These are phyloP conservation scores for Moniliella sp. DNA, from an alignment of 1,284 basidiomycete genomes.

Conservation along the genomic window DNA sequence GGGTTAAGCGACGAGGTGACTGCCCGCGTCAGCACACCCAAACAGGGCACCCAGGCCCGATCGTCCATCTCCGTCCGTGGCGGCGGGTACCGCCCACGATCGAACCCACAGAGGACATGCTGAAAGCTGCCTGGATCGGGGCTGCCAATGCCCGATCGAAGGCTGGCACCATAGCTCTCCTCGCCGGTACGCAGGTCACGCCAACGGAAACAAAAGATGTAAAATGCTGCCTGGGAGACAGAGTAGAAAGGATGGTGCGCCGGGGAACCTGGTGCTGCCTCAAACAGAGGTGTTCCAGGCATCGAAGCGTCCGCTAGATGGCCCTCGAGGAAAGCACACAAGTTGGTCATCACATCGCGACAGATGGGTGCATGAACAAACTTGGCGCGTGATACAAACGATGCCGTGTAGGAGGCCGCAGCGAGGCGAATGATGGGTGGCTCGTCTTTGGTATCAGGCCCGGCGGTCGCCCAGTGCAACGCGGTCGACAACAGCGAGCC, in stretches of 20 bases:
- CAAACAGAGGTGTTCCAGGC: slow-evolving; percentile 6
- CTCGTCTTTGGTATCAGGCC: slow-evolving; percentile 10
- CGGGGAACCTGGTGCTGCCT: slow-evolving; percentile 9
- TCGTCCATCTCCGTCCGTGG: slow-evolving; percentile 1
- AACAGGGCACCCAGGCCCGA: slow-evolving; percentile 56
- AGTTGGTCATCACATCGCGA: slow-evolving; percentile 53
- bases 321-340: slow-evolving; percentile 62
- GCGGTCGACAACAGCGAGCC: slow-evolving; percentile 75
- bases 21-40: slow-evolving; percentile 58
- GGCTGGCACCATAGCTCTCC: slow-evolving; percentile 39
- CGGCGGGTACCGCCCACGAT: slow-evolving; percentile 4
- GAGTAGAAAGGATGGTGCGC: slow-evolving; percentile 55
- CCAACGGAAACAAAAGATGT: slow-evolving; percentile 97
- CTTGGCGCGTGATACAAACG: slow-evolving; percentile 69
- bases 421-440: slow-evolving; percentile 22
- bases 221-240: slow-evolving; percentile 71
- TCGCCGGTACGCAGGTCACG: slow-evolving; percentile 49
- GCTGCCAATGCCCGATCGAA: slow-evolving; percentile 3
- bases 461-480: slow-evolving; percentile 43
- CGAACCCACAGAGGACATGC: slow-evolving; percentile 3
- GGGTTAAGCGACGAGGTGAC: slow-evolving; percentile 71
- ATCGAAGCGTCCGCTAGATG: slow-evolving; percentile 37
- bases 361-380: slow-evolving; percentile 60
- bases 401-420: slow-evolving; percentile 40
- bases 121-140: slow-evolving; percentile 6